Evolutionary conservation across 2,329 filamentous ascomycete species (phyloP).

Genomic region (Diaporthe sp.): DNA sequence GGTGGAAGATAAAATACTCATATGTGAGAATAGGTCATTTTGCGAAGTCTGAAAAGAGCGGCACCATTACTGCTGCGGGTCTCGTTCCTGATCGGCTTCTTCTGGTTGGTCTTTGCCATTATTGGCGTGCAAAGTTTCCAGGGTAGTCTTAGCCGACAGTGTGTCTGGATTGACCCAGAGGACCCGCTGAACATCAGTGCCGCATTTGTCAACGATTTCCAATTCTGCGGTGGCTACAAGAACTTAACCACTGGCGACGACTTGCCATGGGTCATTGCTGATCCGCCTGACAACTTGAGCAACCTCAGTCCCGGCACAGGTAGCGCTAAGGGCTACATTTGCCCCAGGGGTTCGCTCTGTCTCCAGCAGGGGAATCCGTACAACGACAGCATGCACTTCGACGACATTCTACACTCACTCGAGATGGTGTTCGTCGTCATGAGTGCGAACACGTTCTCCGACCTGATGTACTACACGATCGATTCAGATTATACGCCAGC

Average conservation of each 20-base stretch:
- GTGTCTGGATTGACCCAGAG: constrained; percentile 80
- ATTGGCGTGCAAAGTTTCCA: constrained; percentile 98
- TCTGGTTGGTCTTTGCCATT: constrained; percentile 97
- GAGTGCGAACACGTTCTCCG: constrained; percentile 97
- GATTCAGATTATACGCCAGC: constrained; percentile 91
- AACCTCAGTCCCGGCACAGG: constrained; percentile 65
- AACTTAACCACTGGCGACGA: constrained; percentile 68
- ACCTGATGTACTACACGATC: constrained; percentile 93
- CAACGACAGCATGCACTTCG: constrained; percentile 90
- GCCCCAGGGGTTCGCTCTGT: constrained; percentile 86
- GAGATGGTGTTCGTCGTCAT: constrained; percentile 98
- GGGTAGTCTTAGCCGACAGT: constrained; percentile 81
- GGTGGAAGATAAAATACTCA: background rate
- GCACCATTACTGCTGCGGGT: constrained; percentile 93
- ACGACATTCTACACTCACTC: constrained; percentile 92
- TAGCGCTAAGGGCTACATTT: constrained; percentile 86
- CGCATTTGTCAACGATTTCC: constrained; percentile 73
- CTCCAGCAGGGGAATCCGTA: constrained; percentile 84
- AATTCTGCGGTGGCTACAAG: constrained; percentile 90
- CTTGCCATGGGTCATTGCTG: constrained; percentile 76
- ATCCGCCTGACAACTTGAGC: constrained; percentile 52
- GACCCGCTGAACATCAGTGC: constrained; percentile 67
- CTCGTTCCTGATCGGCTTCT: constrained; percentile 94
- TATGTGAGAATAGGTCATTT: constrained; percentile 76
- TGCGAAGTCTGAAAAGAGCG: constrained; percentile 95